Evolutionary conservation across 192 early-diverging fungal species (phyloP), one percentile per base, ranked within the genome.

Genomic region (Rhizophagus clarus): DNA sequence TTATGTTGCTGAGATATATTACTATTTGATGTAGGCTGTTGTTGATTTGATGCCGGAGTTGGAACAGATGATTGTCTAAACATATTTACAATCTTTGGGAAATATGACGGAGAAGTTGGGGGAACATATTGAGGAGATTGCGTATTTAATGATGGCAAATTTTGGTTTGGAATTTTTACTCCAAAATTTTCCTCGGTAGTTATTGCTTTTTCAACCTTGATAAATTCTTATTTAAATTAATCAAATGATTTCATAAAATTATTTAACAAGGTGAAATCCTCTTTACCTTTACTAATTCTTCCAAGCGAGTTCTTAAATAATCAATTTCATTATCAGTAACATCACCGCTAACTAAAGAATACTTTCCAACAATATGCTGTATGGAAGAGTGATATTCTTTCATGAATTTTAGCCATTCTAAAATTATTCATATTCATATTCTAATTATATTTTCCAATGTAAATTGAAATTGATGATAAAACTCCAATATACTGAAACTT

Each of bases 341-440:
- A 26, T 49, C 28, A 22, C 60, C 73, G 37, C 60, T 75, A 26
- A 56, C 60, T 12, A 75, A 17, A 0, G 49, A 37, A 62, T 61
- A 75, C 29, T 85, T 85, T 28, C 84, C 84, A 1, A 85, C 82
- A 76, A 85, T 83, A 63, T 85, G 80, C 40, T 85, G 85, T 26
- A 83, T 80, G 4, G 73, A 70, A 32, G 83, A 76, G 64, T 82
- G 40, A 83, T 81, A 85, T 26, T 85, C 82, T 49, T 83, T 81
- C 67, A 83, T 76, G 22, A 80, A 82, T 24, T 62, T 69, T 17
- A 67, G 75, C 85, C 85, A 85, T 26, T 85, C 85, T 75, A 62
- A 28, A 28, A 74, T 24, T 51, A 22, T 56, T 56, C 51, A 56
- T 56, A 40, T 37, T 37, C 34, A 37, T 7, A 56, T 22, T 56